phyloP scores from a whole-genome alignment of 495 filamentous ascomycete species.

The Penicillium soppii region DNA sequence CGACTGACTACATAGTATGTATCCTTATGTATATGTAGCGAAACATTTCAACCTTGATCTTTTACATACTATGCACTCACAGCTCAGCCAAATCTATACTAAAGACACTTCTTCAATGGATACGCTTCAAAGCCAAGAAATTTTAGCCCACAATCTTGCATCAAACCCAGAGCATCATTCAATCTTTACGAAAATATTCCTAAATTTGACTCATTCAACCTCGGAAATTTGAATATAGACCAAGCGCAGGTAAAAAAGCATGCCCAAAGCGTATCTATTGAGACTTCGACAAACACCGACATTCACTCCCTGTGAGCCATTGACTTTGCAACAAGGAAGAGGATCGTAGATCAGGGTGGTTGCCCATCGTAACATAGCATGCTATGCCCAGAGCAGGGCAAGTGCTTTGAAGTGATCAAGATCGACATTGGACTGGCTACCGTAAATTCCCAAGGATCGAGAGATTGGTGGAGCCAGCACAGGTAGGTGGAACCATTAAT shows the following conservation, averaged over 20 bases:
- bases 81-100: not conserved
- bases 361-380: slow-evolving; percentile 1
- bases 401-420: not conserved
- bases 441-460: not conserved
- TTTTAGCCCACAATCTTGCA: too few relatives aligned
- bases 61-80: not conserved
- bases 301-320: not conserved
- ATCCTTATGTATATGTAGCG: too few relatives aligned
- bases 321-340: not conserved
- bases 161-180: not conserved
- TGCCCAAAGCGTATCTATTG: not conserved
- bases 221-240: too few relatives aligned
- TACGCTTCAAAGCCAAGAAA: too few relatives aligned
- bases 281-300: not conserved
- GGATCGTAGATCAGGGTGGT: slow-evolving; percentile 1
- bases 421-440: not conserved
- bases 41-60: too few relatives aligned
- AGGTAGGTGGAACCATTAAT: not conserved
- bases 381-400: not conserved
- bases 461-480: not conserved
- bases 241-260: not conserved
- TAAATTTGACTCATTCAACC: not conserved
- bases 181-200: too few relatives aligned
- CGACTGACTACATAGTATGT: too few relatives aligned
- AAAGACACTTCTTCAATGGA: too few relatives aligned